Percentiles rank a stretch among this genome's conserved stretches.
phyloP scores from a whole-genome alignment of 495 filamentous ascomycete species.

The Penicillium silybi region DNA sequence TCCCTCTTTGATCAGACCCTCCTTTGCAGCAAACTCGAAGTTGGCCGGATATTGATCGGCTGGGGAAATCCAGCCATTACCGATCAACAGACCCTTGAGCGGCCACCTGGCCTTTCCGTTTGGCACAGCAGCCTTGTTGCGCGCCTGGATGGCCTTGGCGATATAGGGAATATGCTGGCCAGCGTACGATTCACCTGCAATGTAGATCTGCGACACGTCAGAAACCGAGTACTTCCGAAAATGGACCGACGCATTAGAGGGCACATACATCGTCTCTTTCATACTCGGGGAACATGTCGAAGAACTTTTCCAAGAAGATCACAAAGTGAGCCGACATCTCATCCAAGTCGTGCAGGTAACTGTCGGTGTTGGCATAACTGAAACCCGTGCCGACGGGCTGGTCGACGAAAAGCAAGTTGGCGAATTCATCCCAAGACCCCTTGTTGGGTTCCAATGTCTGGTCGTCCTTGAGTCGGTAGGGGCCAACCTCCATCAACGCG shows the following conservation, averaged over 20 bases:
- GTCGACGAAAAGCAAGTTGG: constrained; percentile 93
- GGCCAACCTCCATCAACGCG: constrained; percentile 95
- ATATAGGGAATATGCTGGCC: constrained; percentile 98
- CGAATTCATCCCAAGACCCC: constrained; percentile 96
- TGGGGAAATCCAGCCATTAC: constrained; percentile 95
- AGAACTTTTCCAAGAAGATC: constrained; percentile 86
- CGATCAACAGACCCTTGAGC: constrained; percentile 83
- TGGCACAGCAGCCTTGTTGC: constrained; percentile 52
- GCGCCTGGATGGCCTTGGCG: constrained; percentile 77
- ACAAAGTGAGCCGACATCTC: constrained; percentile 90
- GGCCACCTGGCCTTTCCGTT: constrained; percentile 58
- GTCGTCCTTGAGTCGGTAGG: constrained; percentile 80
- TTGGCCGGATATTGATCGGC: constrained; percentile 88
- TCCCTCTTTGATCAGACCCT: constrained; percentile 64
- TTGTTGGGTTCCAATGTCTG: constrained; percentile 73
- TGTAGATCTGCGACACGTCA: constrained; percentile 66
- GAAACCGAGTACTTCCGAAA: constrained; percentile 5
- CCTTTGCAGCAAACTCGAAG: constrained; percentile 70
- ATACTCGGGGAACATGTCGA: constrained; percentile 85
- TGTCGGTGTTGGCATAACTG: constrained; percentile 88
- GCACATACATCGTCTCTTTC: constrained; percentile 82
- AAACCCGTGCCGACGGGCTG: constrained; percentile 95
- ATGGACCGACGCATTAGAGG: neutral
- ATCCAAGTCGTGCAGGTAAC: constrained; percentile 76
- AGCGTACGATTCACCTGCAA: constrained; percentile 94